Evolutionary conservation across 441 rosid genomes (phyloP).

Genomic region (Adansonia rubrostipa): DNA sequence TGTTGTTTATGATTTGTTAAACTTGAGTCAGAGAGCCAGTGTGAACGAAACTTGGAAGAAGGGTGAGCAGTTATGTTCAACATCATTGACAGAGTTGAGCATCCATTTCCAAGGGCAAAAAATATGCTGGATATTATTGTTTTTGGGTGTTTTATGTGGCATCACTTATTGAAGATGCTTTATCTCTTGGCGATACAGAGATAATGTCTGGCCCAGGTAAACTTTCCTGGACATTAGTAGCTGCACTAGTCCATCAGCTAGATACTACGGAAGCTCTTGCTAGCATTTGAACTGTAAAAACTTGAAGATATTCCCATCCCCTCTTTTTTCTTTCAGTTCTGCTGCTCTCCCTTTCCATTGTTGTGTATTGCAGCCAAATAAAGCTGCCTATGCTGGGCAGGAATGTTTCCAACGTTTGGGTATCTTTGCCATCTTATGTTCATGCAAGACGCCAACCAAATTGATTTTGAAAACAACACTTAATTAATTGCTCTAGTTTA

Average conservation of each 20-base stretch:
- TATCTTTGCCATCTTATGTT: slow-evolving; percentile 47
- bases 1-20: slow-evolving; percentile 46
- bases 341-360: slow-evolving; percentile 42
- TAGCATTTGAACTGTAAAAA: slow-evolving; percentile 22
- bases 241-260: slow-evolving; percentile 49
- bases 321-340: slow-evolving; percentile 42
- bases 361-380: slow-evolving; percentile 43
- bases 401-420: slow-evolving; percentile 35
- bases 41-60: slow-evolving; percentile 47
- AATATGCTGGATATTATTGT: slow-evolving; percentile 44
- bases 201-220: slow-evolving; percentile 59
- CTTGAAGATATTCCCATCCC: slow-evolving; percentile 33
- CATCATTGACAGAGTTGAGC: slow-evolving; percentile 35
- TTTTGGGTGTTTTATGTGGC: slow-evolving; percentile 55
- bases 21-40: slow-evolving; percentile 47
- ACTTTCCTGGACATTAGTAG: slow-evolving; percentile 72
- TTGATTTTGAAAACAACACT: slow-evolving; percentile 17
- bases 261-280: slow-evolving; percentile 20
- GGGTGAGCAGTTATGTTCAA: slow-evolving; percentile 52
- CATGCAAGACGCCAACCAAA: slow-evolving; percentile 44
- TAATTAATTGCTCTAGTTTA: neutral
- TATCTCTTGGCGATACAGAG: slow-evolving; percentile 44
- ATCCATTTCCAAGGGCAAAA: slow-evolving; percentile 30
- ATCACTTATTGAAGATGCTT: slow-evolving; percentile 49
- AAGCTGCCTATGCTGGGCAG: slow-evolving; percentile 55